Evolutionary conservation across 371 early-diverging fungal genomes (phyloP), one percentile per base, ranked within the genome.

Genomic region (Mucor piriformis): DNA sequence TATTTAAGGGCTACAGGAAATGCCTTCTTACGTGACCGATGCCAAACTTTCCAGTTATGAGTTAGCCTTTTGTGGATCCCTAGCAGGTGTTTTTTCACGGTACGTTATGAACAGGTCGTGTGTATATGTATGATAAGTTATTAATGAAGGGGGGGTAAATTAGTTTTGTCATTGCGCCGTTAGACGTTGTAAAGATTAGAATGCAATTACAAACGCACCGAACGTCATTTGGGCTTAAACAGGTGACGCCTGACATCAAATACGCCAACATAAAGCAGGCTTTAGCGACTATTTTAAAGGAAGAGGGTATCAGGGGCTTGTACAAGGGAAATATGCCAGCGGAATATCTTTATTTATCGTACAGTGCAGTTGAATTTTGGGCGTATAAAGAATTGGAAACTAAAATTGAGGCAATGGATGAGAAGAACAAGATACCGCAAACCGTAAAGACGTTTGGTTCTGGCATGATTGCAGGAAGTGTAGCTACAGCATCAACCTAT

Each of bases 241-340:
- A 46, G 8, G 2, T 11, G 8, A 10, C 23, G 10, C 44, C 56
- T 23, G 33, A 25, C 6, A 69, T 69, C n/a, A 85, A 87, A 62
- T 91, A 91, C 69, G 57, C 59, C 5, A 74, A 82, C 0, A 76
- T 89, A 37, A 43, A 74, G 5, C 84, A 87, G 20, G 74, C 88
- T 1, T 61, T 79, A 52, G 67, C 67, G 40, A 84, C 81, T 18
- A 88, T 88, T 44, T 63, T 83, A 6, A 70, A 70, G n/a, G 91
- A 92, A 66, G 92, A 92, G 69, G 92, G 92, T n/a, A 63, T 88
- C 18, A 64, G 62, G 54, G 95, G 90, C 4, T 75, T 95, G 12
- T 98, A 93, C 87, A 97, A 96, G 65, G 98, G 98, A 43, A 98
- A 98, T 56, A 69, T 91, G 72, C 82, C 94, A 2, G 98, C 97